Evolutionary conservation across 345 rosid species (phyloP), one percentile per base, ranked within the genome.

Genomic region (Ricinus communis): DNA sequence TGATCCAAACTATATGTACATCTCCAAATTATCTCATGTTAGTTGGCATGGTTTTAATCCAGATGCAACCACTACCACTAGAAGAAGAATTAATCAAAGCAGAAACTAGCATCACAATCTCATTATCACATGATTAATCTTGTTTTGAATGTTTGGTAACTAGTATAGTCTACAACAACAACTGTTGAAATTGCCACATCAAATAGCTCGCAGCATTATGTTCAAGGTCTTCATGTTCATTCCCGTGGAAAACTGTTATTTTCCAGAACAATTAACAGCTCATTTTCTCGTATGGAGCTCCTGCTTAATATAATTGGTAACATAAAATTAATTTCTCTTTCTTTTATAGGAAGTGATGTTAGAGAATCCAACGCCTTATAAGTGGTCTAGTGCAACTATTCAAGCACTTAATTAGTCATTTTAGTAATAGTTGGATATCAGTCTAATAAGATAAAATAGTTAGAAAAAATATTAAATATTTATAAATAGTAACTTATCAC

Each of bases 91-190:
- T 24, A 56, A 8, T 49, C n/a, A 49, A 15, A 21, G 13, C n/a
- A n/a, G n/a, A n/a, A n/a, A n/a, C n/a, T n/a, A n/a, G n/a, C n/a
- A 53, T 53, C 57, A 8, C 28, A 53, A 53, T 53, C 57, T 53
- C 57, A 21, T 33, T 33, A 33, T 53, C 10, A 8, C 27, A 53
- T 22, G 28, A 53, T 53, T 6, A 33, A 33, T 21, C 30, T 53
- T 53, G 28, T 53, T n/a, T 53, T 53, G 57, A 53, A 53, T 53
- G 57, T 53, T 53, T 53, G 28, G 57, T 53, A 53, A 16, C 6
- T 33, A 33, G 38, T 33, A 33, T 33, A 6, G 38, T 33, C n/a
- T 49, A n/a, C n/a, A 15, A 15, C 1, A 49, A 18, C n/a, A 49
- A 5, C 53, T 49, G 22, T 49, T 15, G 53, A 15, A 18, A 49